These are phyloP conservation scores for Coniella vitis DNA, from an alignment of 2,329 filamentous ascomycete genomes.

Conservation along the genomic window DNA sequence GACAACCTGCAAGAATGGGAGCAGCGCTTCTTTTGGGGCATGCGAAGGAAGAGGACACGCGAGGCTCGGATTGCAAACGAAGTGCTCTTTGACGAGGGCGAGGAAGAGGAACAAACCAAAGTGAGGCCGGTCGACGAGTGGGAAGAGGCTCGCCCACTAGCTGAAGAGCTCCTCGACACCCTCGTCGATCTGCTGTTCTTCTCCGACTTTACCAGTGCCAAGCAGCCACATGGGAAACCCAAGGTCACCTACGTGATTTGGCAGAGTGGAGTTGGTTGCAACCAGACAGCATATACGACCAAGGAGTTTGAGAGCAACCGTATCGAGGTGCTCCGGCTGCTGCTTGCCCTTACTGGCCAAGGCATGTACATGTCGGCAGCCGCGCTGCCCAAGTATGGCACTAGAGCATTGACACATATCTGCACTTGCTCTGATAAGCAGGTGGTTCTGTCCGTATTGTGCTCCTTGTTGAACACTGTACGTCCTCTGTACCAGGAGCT, in stretches of 20 bases:
- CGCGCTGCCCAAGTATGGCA: conserved; percentile 72
- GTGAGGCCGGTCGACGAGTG: conserved; percentile 53
- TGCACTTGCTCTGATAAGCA: conserved; percentile 87
- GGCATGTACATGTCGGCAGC: conserved; percentile 88
- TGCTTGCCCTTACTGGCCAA: conserved; percentile 80
- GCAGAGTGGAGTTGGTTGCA: conserved; percentile 96
- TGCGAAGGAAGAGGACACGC: conserved; percentile 64
- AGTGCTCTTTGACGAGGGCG: conserved; percentile 75
- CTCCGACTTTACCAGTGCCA: conserved; percentile 78
- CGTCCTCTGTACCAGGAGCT: background rate
- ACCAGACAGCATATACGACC: conserved; percentile 77
- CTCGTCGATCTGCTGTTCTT: conserved; percentile 88
- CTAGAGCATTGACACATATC: conserved; percentile 80
- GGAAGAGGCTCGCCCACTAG: conserved; percentile 78
- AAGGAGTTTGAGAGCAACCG: conserved; percentile 92
- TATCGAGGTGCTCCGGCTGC: conserved; percentile 78
- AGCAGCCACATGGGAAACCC: conserved; percentile 59
- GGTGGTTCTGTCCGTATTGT: conserved; percentile 80
- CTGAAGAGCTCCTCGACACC: conserved; percentile 87
- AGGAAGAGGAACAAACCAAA: conserved; percentile 47
- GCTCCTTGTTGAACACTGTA: conserved; percentile 90
- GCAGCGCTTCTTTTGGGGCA: conserved; percentile 85
- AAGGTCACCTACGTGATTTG: conserved; percentile 93
- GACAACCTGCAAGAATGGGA: conserved; percentile 82
- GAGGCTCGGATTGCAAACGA: conserved; percentile 61